A percentile compares a stretch with the other conserved stretches of the same genome.
phyloP scores from a whole-genome alignment of 2,329 filamentous ascomycete species.

The Domatiomyces catenatus region DNA sequence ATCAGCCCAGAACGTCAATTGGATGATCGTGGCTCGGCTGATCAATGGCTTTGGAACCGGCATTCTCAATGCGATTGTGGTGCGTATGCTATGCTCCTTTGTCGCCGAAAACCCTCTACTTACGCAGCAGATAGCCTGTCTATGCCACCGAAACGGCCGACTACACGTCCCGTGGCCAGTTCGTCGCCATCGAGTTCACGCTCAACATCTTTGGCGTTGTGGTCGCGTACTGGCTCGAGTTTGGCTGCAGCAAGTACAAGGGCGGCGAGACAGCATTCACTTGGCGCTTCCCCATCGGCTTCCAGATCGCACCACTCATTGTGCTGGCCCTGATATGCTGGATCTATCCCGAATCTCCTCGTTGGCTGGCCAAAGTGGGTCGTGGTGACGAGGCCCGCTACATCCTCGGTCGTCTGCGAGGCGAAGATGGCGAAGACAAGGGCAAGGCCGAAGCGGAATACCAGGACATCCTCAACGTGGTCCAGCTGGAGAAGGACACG shows the following conservation, averaged over 20 bases:
- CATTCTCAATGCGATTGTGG: conserved; percentile 48
- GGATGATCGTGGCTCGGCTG: conserved; percentile 53
- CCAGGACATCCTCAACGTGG: conserved; percentile 50
- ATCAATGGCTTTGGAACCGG: conserved; percentile 54
- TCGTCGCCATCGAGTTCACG: conserved; percentile 58
- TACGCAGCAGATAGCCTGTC: conserved; percentile 32
- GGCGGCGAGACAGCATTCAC: conserved; percentile 40
- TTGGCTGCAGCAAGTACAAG: conserved; percentile 46
- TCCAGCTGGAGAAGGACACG: conserved; percentile 44
- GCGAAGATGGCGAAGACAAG: conserved; percentile 38
- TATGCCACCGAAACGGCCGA: conserved; percentile 57
- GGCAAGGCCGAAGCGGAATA: conserved; percentile 47
- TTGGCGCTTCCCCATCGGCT: conserved; percentile 55
- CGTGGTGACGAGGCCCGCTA: conserved; percentile 52
- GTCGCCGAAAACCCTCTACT: not conserved
- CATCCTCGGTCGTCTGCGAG: conserved; percentile 49
- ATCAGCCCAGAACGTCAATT: conserved; percentile 46
- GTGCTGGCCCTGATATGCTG: conserved; percentile 41
- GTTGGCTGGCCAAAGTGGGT: conserved; percentile 51
- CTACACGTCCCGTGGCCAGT: conserved; percentile 51
- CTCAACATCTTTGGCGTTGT: conserved; percentile 41
- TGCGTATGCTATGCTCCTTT: not conserved
- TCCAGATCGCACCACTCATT: conserved; percentile 52
- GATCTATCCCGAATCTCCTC: conserved; percentile 55
- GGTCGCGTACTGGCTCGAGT: conserved; percentile 21